Conservation (phyloP, 768 basidiomycete genomes). For the Auriculariales sp. region DNA sequence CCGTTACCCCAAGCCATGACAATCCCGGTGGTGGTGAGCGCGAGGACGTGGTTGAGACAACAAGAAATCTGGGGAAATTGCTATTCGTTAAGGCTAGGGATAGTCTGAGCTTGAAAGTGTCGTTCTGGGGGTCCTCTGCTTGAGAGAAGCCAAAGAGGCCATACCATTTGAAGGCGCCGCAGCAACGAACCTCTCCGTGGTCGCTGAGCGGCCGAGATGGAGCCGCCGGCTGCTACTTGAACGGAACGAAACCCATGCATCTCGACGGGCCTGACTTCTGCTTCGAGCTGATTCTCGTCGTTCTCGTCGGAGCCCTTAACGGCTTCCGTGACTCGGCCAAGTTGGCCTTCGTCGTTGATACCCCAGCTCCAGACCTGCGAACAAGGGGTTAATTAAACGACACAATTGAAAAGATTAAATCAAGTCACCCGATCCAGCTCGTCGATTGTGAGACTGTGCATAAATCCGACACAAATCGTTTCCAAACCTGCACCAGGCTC, state of each 20-base stretch:
- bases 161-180: conserved; percentile 78
- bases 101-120: conserved; percentile 52
- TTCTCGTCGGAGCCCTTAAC: too few species aligned
- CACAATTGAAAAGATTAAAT: neutral
- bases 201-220: conserved; percentile 75
- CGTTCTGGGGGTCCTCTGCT: conserved; percentile 37
- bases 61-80: conserved; percentile 59
- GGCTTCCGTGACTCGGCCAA: conserved; percentile 61
- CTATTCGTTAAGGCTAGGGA: conserved; percentile 42
- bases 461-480: conserved; percentile 64
- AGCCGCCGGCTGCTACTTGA: conserved; percentile 72
- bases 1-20: conserved; percentile 33
- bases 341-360: conserved; percentile 77
- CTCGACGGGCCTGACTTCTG: too few species aligned
- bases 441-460: conserved; percentile 82
- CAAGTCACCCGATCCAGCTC: conserved; percentile 73
- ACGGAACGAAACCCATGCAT: conserved; percentile 90
- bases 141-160: conserved; percentile 72
- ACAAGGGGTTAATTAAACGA: neutral
- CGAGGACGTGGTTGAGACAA: conserved; percentile 51
- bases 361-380: conserved; percentile 71
- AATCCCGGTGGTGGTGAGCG: conserved; percentile 28
- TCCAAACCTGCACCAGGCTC: conserved; percentile 68
- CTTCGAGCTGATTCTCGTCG: conserved; percentile 45
- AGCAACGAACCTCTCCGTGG: conserved; percentile 70